Percentiles rank a stretch among this genome's conserved stretches.
These are phyloP conservation scores for Hyaloperonospora arabidopsidis DNA, from an alignment of 352 stramenopile genomes.

Conservation along the genomic window DNA sequence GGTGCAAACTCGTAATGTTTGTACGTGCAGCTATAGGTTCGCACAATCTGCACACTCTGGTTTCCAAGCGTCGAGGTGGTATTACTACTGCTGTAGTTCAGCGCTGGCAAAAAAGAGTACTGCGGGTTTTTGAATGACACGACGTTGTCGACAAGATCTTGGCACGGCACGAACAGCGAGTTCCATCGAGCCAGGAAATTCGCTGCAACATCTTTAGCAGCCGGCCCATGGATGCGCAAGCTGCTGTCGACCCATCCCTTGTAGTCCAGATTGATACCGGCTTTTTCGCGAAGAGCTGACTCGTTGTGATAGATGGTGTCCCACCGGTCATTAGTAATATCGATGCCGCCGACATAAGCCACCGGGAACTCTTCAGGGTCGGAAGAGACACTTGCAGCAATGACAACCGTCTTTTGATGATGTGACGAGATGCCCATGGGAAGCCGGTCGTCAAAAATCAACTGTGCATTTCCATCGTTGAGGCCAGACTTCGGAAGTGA, in stretches of 20 bases:
- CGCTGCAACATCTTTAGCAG: slow-evolving; percentile 38
- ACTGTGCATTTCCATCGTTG: slow-evolving; percentile 17
- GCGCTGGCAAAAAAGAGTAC: slow-evolving; percentile 12
- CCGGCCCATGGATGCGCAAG: slow-evolving; percentile 37
- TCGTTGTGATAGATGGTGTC: slow-evolving; percentile 46
- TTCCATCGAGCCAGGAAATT: slow-evolving; percentile 59
- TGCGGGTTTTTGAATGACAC: slow-evolving; percentile 41
- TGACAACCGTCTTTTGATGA: slow-evolving; percentile 45
- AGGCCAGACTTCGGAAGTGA: slow-evolving; percentile 8
- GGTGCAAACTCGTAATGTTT: slow-evolving; percentile 49
- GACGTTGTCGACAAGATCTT: slow-evolving; percentile 26
- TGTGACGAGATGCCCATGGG: slow-evolving; percentile 25
- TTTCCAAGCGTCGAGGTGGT: slow-evolving; percentile 9
- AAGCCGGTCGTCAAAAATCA: slow-evolving; percentile 51
- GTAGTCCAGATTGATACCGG: slow-evolving; percentile 23
- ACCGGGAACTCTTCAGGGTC: slow-evolving; percentile 16
- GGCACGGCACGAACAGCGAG: slow-evolving; percentile 21
- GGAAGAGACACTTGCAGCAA: slow-evolving; percentile 9
- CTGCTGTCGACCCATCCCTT: slow-evolving; percentile 52
- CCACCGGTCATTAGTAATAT: slow-evolving; percentile 50
- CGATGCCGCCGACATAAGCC: slow-evolving; percentile 47
- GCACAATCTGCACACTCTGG: slow-evolving; percentile 45
- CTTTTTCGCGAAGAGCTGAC: slow-evolving; percentile 24
- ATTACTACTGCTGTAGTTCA: slow-evolving; percentile 12
- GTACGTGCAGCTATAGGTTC: slow-evolving; percentile 52